Evolutionary conservation across 805 yeast genomes (phyloP), one percentile per base, ranked within the genome.

Genomic region (Zygotorulaspora sp.): DNA sequence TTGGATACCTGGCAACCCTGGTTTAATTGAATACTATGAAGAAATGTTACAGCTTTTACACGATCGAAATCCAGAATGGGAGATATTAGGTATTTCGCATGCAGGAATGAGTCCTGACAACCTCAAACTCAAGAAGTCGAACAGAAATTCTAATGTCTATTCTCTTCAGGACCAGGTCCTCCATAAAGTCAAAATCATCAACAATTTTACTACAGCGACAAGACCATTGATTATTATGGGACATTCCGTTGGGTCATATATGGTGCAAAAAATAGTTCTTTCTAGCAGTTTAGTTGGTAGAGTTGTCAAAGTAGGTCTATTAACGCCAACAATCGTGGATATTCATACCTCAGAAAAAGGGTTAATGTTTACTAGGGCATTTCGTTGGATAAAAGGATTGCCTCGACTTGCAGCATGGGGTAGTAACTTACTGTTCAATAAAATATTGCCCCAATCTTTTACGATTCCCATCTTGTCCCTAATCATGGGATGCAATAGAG

Each of bases 1-100:
- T 4, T 68, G 82, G 45, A 67, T 83, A 5, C 90, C 92, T 0
- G 92, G 92, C 0, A 83, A 83, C 48, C 92, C 92, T 0, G 92
- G 90, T 0, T 58, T 83, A 18, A 68, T 78, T 28, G 78, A 77
- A 44, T 83, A 73, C 58, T 83, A 83, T 56, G 65, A 65, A 13
- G 73, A 74, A 3, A 80, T 77, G 49, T 55, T 83, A 19, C 57
- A 62, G 9, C 48, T 57, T 16, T 45, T 78, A 37, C 74, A 73
- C 38, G 51, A 53, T 16, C 49, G 48, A 22, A 53, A 63, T 35
- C 77, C 78, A 2, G 58, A 55, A 12, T 65, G 70, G 48, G 83
- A 79, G 49, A 55, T 80, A 1, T 55, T 78, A 21, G 75, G 80
- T 25, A 66, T 77, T n/a, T 75, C 86, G 13, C 86, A 81, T 49